Percentiles rank a stretch among this genome's conserved stretches.
Conservation (phyloP, 208 protist species). For the Lotmaria passim region DNA sequence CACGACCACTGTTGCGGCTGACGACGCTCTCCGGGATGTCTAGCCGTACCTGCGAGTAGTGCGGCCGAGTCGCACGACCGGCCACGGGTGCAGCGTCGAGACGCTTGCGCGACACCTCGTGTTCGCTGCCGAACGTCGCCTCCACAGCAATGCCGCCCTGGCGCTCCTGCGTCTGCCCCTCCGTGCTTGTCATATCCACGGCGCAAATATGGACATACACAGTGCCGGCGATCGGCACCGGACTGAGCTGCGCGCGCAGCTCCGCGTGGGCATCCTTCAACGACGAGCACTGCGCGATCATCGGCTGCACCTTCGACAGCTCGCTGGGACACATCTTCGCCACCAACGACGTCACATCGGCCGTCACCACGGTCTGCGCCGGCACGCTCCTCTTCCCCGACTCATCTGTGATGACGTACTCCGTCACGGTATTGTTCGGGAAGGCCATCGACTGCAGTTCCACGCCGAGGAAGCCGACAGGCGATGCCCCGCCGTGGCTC, state of each 20-base stretch:
- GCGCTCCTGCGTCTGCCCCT: slow-evolving; percentile 39
- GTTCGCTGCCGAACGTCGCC: slow-evolving; percentile 49
- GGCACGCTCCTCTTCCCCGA: slow-evolving; percentile 21
- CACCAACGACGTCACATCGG: slow-evolving; percentile 77
- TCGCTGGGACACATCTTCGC: slow-evolving; percentile 66
- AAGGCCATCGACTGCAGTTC: slow-evolving; percentile 83
- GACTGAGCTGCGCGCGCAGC: slow-evolving; percentile 56
- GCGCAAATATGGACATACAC: slow-evolving; percentile 78
- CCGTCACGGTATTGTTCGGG: slow-evolving; percentile 45
- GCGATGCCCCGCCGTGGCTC: not conserved
- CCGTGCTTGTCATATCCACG: slow-evolving; percentile 51
- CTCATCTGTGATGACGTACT: slow-evolving; percentile 40
- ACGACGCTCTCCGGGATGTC: slow-evolving; percentile 34
- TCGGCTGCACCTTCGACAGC: slow-evolving; percentile 62
- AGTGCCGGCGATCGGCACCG: slow-evolving; percentile 48
- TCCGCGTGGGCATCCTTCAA: slow-evolving; percentile 69
- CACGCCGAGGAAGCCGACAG: slow-evolving; percentile 59
- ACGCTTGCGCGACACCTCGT: slow-evolving; percentile 45
- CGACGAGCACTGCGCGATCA: slow-evolving; percentile 68
- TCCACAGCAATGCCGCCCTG: slow-evolving; percentile 51
- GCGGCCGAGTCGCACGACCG: slow-evolving; percentile 6
- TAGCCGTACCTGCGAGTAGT: slow-evolving; percentile 45
- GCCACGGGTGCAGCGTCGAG: not conserved
- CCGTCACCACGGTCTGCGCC: slow-evolving; percentile 46
- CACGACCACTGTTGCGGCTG: not conserved